These are phyloP conservation scores for Apophysomyces sp. DNA, from an alignment of 371 early-diverging fungal genomes.

Conservation along the genomic window DNA sequence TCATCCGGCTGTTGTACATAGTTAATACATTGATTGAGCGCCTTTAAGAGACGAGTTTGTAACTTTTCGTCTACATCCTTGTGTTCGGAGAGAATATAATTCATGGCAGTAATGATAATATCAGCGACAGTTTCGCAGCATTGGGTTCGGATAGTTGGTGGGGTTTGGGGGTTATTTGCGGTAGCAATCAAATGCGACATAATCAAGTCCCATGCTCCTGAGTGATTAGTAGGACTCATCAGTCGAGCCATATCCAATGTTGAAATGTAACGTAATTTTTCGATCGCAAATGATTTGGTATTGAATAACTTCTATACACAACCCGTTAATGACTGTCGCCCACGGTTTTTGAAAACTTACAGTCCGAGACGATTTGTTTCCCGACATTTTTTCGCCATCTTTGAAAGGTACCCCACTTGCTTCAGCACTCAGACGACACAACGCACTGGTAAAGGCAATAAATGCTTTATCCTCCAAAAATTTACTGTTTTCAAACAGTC, in stretches of 20 bases:
- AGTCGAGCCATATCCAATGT: constrained; percentile 71
- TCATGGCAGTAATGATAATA: constrained; percentile 74
- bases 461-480: constrained; percentile 65
- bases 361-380: constrained; percentile 30
- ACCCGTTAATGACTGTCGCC: not conserved
- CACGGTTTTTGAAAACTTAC: constrained; percentile 21
- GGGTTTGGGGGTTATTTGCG: constrained; percentile 62
- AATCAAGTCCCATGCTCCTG: constrained; percentile 69
- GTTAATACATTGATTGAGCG: constrained; percentile 44
- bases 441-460: constrained; percentile 64
- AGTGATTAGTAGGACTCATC: constrained; percentile 46
- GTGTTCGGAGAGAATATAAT: constrained; percentile 54
- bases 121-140: constrained; percentile 84
- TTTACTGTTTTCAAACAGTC: constrained; percentile 74
- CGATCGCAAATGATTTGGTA: constrained; percentile 82
- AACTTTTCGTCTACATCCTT: constrained; percentile 55
- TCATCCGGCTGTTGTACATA: constrained; percentile 21
- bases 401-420: constrained; percentile 51
- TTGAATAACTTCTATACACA: constrained; percentile 57
- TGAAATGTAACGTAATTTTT: constrained; percentile 76
- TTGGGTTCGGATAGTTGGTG: constrained; percentile 70
- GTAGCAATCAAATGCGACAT: constrained; percentile 79
- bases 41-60: constrained; percentile 51
- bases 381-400: constrained; percentile 24
- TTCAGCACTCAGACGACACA: constrained; percentile 71